Evolutionary conservation across 768 basidiomycete species (phyloP).

Genomic region (Panaeolus cyanescens): DNA sequence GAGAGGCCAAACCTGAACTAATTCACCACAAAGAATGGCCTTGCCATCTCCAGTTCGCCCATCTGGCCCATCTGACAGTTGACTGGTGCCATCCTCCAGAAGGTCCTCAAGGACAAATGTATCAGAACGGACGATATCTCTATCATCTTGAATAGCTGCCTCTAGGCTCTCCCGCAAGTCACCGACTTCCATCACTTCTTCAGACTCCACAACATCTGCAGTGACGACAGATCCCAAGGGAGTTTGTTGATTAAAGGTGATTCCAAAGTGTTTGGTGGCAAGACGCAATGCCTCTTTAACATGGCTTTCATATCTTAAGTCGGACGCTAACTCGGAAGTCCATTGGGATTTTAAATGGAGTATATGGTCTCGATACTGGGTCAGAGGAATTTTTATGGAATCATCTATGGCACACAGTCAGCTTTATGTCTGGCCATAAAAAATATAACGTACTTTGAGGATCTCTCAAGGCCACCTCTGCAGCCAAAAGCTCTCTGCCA

Average conservation of each 20-base stretch:
- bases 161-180: no score
- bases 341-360: background rate
- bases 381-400: background rate
- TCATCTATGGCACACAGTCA: background rate
- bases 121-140: no score
- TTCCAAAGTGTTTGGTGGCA: background rate
- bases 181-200: no score
- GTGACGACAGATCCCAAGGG: background rate
- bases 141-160: no score
- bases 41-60: no score
- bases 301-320: background rate
- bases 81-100: no score
- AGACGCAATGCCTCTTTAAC: background rate
- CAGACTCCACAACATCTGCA: background rate
- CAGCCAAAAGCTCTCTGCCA: conserved; percentile 23
- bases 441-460: conserved; percentile 17
- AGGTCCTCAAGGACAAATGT: no score
- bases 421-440: no score
- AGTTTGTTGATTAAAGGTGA: background rate
- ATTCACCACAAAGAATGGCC: no score
- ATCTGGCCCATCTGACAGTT: no score
- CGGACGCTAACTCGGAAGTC: background rate
- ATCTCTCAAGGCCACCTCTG: conserved; percentile 20
- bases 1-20: no score
- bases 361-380: background rate